A percentile compares a stretch with the other conserved stretches of the same genome.
These are phyloP conservation scores for Boletus eberwhitei DNA, from an alignment of 768 basidiomycete species.

Conservation along the genomic window DNA sequence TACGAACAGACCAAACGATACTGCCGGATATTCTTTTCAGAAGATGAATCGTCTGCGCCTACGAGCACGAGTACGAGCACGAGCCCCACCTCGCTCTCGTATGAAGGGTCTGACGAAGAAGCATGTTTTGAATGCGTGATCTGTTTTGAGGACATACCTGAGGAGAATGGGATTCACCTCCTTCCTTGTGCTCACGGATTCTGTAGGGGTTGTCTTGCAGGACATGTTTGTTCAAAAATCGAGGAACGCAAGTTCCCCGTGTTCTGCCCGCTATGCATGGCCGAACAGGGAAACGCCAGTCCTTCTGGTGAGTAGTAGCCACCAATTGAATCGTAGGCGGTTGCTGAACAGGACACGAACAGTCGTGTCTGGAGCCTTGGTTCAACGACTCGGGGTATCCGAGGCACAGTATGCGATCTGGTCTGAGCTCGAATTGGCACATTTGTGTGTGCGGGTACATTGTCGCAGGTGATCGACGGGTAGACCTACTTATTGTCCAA, in stretches of 20 bases:
- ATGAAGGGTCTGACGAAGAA: slow-evolving; percentile 6
- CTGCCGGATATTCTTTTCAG: slow-evolving; percentile 25
- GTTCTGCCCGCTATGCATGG: slow-evolving; percentile 54
- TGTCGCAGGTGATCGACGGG: slow-evolving; percentile 45
- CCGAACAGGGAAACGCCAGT: slow-evolving; percentile 27
- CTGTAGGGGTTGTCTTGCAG: slow-evolving; percentile 50
- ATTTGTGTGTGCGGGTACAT: slow-evolving; percentile 39
- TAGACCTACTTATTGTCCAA: neutral
- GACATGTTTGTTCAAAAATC: slow-evolving; percentile 44
- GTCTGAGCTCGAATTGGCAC: slow-evolving; percentile 44
- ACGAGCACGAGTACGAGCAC: neutral
- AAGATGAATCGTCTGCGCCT: slow-evolving; percentile 4
- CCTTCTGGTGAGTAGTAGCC: slow-evolving; percentile 32
- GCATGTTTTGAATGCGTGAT: slow-evolving; percentile 47
- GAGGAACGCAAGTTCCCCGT: slow-evolving; percentile 54
- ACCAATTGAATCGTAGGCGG: neutral
- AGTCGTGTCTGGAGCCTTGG: slow-evolving; percentile 39
- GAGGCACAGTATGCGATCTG: slow-evolving; percentile 39
- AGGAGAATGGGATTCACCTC: slow-evolving; percentile 39
- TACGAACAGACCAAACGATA: slow-evolving; percentile 25
- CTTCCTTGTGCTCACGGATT: slow-evolving; percentile 47
- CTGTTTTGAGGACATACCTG: slow-evolving; percentile 48
- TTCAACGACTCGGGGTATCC: slow-evolving; percentile 41
- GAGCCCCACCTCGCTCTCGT: neutral
- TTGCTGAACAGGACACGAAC: neutral